These are phyloP conservation scores for Aspergillus brasiliensis DNA, from an alignment of 2,329 filamentous ascomycete species.

Conservation along the genomic window DNA sequence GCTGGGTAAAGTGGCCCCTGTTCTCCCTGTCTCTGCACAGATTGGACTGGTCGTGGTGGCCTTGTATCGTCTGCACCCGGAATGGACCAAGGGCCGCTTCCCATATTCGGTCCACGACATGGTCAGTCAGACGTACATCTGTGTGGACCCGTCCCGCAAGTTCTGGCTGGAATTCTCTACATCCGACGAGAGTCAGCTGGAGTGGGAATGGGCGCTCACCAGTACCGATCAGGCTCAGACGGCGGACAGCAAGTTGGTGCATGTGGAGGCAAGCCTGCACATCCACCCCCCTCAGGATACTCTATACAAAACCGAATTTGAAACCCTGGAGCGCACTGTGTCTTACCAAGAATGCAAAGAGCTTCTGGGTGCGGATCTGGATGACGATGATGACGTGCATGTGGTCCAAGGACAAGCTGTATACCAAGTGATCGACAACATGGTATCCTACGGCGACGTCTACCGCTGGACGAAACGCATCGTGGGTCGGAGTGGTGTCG, in stretches of 20 bases:
- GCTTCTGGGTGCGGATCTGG: not conserved
- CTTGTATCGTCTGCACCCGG: constrained; percentile 33
- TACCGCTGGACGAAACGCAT: constrained; percentile 7
- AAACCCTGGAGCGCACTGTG: not conserved
- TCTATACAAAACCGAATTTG: not conserved
- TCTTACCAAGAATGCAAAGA: not conserved
- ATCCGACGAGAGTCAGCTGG: constrained; percentile 2
- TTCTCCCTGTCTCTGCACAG: constrained; percentile 15
- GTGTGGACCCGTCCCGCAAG: constrained; percentile 29
- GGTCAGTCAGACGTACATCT: constrained; percentile 36
- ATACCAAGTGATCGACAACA: not conserved
- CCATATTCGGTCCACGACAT: constrained; percentile 36
- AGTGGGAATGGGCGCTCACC: constrained; percentile 33
- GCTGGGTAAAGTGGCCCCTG: constrained; percentile 28
- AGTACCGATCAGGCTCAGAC: constrained; percentile 6
- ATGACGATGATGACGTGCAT: not conserved
- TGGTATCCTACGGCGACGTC: not conserved
- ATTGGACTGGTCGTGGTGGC: constrained; percentile 39
- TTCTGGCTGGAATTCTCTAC: constrained; percentile 34
- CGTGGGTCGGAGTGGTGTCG: constrained; percentile 21
- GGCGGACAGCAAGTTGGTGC: not conserved
- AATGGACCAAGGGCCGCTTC: constrained; percentile 16
- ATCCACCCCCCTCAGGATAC: not conserved
- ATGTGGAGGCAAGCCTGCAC: not conserved
- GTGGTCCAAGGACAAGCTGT: not conserved